A percentile compares a stretch with the other conserved stretches of the same genome.
Evolutionary conservation across 2,329 filamentous ascomycete species (phyloP).

Genomic region (Ascocoryne sarcoides): DNA sequence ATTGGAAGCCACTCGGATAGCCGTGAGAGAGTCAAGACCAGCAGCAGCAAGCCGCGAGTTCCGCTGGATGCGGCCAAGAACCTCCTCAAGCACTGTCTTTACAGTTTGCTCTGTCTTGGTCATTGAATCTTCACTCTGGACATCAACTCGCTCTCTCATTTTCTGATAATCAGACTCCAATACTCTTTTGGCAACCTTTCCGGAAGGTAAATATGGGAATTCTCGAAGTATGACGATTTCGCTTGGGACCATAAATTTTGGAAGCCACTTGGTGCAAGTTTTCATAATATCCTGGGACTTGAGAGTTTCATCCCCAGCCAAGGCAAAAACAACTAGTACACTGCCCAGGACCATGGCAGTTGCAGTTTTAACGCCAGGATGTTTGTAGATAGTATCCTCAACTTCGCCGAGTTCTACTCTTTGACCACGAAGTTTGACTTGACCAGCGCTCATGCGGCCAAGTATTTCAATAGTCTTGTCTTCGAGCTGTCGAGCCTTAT

Average conservation of each 20-base stretch:
- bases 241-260: constrained; percentile 72
- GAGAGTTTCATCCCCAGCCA: constrained; percentile 32
- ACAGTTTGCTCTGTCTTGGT: constrained; percentile 18
- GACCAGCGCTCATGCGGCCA: constrained; percentile 69
- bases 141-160: constrained; percentile 5
- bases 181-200: constrained; percentile 67
- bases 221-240: constrained; percentile 56
- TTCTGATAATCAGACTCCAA: constrained; percentile 49
- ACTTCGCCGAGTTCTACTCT: constrained; percentile 73
- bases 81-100: constrained; percentile 13
- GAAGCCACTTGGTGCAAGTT: constrained; percentile 66
- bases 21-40: constrained; percentile 59
- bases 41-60: constrained; percentile 39
- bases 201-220: constrained; percentile 71
- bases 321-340: constrained; percentile 58
- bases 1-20: constrained; percentile 54
- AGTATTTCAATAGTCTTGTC: constrained; percentile 73
- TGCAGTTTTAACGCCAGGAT: constrained; percentile 53
- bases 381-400: constrained; percentile 58
- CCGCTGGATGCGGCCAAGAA: constrained; percentile 20
- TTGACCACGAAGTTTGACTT: constrained; percentile 82
- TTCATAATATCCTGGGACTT: constrained; percentile 40
- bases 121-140: constrained; percentile 17
- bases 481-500: constrained; percentile 61
- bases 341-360: constrained; percentile 54